A percentile compares a stretch with the other conserved stretches of the same genome.
phyloP scores from a whole-genome alignment of 2,329 filamentous ascomycete genomes.

The Penicillium rolfsii region DNA sequence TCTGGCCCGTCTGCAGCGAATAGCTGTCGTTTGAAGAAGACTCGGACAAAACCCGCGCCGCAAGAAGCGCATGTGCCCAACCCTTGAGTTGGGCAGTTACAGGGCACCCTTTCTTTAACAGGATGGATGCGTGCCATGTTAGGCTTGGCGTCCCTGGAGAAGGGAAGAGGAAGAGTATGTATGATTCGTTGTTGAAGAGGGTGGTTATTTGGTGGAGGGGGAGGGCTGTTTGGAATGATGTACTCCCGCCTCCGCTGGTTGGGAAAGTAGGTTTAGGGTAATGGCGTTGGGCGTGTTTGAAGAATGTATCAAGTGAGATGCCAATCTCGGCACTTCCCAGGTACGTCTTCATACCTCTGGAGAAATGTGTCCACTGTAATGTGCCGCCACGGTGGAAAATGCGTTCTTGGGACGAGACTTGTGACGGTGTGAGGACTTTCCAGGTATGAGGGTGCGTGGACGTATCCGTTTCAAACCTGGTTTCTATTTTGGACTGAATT shows the following conservation, averaged over 20 bases:
- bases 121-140: conserved; percentile 56
- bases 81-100: conserved; percentile 59
- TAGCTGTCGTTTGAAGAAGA: not conserved
- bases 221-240: conserved; percentile 40
- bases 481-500: not conserved
- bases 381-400: conserved; percentile 68
- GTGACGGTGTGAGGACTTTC: conserved; percentile 59
- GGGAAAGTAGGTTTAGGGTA: conserved; percentile 2
- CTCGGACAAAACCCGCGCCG: conserved; percentile 40
- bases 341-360: not conserved
- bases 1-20: not conserved
- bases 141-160: not conserved
- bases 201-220: conserved; percentile 54
- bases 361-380: conserved; percentile 55
- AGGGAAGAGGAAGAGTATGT: conserved; percentile 62
- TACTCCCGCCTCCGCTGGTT: not conserved
- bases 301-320: conserved; percentile 46
- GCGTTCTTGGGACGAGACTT: conserved; percentile 63
- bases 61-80: conserved; percentile 64
- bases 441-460: not conserved
- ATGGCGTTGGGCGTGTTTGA: conserved; percentile 20
- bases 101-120: conserved; percentile 63
- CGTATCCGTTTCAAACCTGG: too few species aligned
- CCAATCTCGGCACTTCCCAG: conserved; percentile 62
- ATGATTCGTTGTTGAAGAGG: conserved; percentile 57